Conservation (phyloP, 164 flowering plant genomes). For the Akebia trifoliata region DNA sequence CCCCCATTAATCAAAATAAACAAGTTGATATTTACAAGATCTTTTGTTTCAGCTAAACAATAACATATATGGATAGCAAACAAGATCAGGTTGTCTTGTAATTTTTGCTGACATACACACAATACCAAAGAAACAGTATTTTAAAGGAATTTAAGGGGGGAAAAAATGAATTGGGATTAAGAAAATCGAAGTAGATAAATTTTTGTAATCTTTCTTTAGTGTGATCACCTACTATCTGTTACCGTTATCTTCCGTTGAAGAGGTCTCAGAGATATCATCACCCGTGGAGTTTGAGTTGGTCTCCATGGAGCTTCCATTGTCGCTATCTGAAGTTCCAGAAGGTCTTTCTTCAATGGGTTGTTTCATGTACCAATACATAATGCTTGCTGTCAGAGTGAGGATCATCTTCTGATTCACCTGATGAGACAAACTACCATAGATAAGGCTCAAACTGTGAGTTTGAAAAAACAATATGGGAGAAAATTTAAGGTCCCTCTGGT, state of each 20-base stretch:
- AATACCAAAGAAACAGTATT: too few species aligned
- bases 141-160: too few species aligned
- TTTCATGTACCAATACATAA: constrained; percentile 81
- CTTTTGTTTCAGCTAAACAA: too few species aligned
- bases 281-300: constrained; percentile 64
- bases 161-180: too few species aligned
- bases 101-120: too few species aligned
- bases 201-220: too few species aligned
- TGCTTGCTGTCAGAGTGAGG: constrained; percentile 81
- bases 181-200: too few species aligned
- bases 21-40: too few species aligned
- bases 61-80: too few species aligned
- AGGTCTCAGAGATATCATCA: constrained; percentile 74
- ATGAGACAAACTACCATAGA: neutral
- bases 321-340: constrained; percentile 56
- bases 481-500: neutral
- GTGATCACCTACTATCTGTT: constrained; percentile 15
- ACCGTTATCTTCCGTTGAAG: constrained; percentile 47
- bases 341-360: constrained; percentile 61
- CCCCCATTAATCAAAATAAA: too few species aligned
- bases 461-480: neutral
- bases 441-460: neutral
- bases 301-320: constrained; percentile 53
- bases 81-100: too few species aligned
- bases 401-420: constrained; percentile 97